Evolutionary conservation across 306 rosid species (phyloP), one percentile per base, ranked within the genome.

Genomic region (Quercus mongolica): DNA sequence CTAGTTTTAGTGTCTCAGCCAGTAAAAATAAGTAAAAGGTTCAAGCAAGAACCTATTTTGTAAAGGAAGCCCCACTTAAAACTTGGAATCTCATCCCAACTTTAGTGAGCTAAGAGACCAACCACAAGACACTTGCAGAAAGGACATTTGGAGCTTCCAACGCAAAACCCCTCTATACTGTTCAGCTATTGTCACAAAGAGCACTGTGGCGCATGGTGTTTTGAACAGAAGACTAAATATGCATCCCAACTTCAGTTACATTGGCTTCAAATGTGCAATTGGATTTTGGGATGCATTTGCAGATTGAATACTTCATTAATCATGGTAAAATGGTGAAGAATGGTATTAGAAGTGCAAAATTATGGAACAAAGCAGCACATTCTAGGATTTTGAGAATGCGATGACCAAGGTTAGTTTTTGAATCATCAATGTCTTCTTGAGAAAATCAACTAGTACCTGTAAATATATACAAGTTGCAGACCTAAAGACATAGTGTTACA

Each of bases 321-420:
- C 77, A 69, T 21, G 19, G 35, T 69, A 76, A 25, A 71, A 61
- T 38, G 54, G 79, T 9, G 68, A 79, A 64, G 70, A 64, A 28
- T 35, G 21, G 68, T 64, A 64, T 73, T 41, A 18, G 52, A 18
- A 35, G 59, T 4, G 41, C 31, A 33, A 79, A 81, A 76, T 51
- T 73, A 25, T 75, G 74, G 85, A 83, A 79, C 73, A 17, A 80
- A 78, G 19, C 10, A 78, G 63, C 65, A 56, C 76, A 74, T 74
- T 84, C 82, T 76, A 79, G 61, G 78, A 78, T 62, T 73, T 76
- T 61, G 68, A 74, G 64, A 74, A 74, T 67, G 73, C 8, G 73
- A 19, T 56, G 73, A 61, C 31, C 31, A 12, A 61, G 4, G 19
- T 6, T 65, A 65, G 71, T 65, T 17, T 61, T 65, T 20, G 71